Evolutionary conservation across 306 rosid genomes (phyloP), one percentile per base, ranked within the genome.

Genomic region (Rosa rugosa): DNA sequence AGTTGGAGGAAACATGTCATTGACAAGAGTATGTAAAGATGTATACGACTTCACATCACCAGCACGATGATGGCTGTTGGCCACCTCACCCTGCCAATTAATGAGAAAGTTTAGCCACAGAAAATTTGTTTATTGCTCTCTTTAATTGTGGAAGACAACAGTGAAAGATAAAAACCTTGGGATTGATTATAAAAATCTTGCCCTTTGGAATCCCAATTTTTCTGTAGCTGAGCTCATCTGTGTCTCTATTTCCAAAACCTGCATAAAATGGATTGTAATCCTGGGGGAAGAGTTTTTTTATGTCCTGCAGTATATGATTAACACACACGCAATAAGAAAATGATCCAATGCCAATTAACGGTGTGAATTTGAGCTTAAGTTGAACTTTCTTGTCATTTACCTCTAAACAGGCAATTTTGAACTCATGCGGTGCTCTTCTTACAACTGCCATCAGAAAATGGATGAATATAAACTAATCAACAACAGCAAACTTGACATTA

Each of bases 341-440:
- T 14, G 46, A 75, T 22, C 41, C 62, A 25, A 27, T 54, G 64
- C 70, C 67, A 78, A 49, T 44, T 80, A 49, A 44, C 67, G 75
- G 16, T 20, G 64, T 64, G 51, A 31, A 77, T 5, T 27, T 59
- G 77, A 47, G 69, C 49, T n/a, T 20, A 36, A 23, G 74, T 57
- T 80, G 71, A n/a, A 17, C 68, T 65, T 60, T 70, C 80, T 65
- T 16, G 36, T 42, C 4, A 79, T 34, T 85, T 88, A 95, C 99
- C 98, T 95, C 97, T 82, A 95, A 88, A 83, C 99, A 95, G 22
- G 98, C 98, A 72, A 95, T 95, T 90, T 95, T 95, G 89, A 95
- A 95, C 80, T 95, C 99, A 49, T 95, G 99, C 9, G 99, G 99
- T 72, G 99, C 98, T 88, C 99, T 90, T 91, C 99, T 85, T 82